These are phyloP conservation scores for Colletotrichum echinochloae DNA, from an alignment of 2,329 filamentous ascomycete species.

Conservation along the genomic window DNA sequence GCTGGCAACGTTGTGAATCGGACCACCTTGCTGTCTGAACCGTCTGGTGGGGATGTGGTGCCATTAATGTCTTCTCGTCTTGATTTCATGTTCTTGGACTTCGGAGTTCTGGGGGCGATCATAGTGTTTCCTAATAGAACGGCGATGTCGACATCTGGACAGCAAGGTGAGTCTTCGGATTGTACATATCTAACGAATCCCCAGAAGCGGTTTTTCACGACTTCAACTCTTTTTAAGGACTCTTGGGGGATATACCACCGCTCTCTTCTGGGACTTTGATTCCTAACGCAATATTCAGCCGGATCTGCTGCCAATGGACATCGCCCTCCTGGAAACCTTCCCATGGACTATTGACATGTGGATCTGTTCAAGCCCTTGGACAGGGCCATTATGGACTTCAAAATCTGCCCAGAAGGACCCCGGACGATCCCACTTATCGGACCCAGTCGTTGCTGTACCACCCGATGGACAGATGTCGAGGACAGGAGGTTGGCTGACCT, in stretches of 20 bases:
- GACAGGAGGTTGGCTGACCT: not conserved
- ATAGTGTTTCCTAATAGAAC: conserved; percentile 37
- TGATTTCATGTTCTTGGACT: conserved; percentile 39
- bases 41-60: conserved; percentile 38
- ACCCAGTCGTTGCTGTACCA: conserved; percentile 27
- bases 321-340: conserved; percentile 9
- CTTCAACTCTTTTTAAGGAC: conserved; percentile 10
- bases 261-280: conserved; percentile 2
- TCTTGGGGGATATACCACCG: not conserved
- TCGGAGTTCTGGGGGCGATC: conserved; percentile 40
- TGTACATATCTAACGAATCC: conserved; percentile 37
- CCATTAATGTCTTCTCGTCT: conserved; percentile 29
- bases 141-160: conserved; percentile 40
- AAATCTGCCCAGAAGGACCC: not conserved
- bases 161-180: conserved; percentile 42
- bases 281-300: conserved; percentile 24
- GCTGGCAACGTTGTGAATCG: conserved; percentile 15
- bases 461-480: conserved; percentile 13
- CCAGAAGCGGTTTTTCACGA: conserved; percentile 8
- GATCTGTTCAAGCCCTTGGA: conserved; percentile 16
- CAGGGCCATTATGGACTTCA: conserved; percentile 14
- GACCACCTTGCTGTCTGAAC: conserved; percentile 41
- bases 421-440: not conserved
- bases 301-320: conserved; percentile 18
- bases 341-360: conserved; percentile 4